Evolutionary conservation across 768 basidiomycete genomes (phyloP), one percentile per base, ranked within the genome.

Genomic region (Calocera cornea): DNA sequence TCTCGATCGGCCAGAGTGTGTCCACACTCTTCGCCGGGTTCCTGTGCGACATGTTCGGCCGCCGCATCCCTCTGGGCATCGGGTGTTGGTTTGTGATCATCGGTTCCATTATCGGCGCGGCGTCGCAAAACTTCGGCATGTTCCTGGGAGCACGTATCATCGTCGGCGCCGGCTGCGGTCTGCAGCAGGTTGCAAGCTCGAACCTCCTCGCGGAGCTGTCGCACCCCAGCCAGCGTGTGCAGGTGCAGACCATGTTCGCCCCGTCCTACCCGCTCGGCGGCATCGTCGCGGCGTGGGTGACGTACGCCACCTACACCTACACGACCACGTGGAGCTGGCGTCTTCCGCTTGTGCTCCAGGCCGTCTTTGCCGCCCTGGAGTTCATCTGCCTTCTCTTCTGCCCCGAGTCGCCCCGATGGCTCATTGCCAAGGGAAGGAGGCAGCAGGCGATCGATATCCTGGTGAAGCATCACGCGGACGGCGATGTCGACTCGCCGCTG

Each of bases 201-300:
- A 54, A 54, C 24, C 76, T 88, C 27, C 79, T 88, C 49, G 83
- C 85, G 33, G 87, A 87, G 73, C 77, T 88, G 12, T 80, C 86
- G 2, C 87, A 89, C 75, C 87, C 87, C 31, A 87, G 87, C 3
- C 87, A 88, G 34, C 65, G 70, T 44, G 70, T 34, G 10, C 69
- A 60, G 34, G 49, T 70, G 8, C 22, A 63, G 38, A 29, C 38
- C 38, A 68, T 54, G 40, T 89, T 86, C 75, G 90, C 90, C 75
- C 80, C 86, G 0, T 82, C 81, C 60, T 90, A 88, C 88, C 90
- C 89, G 74, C 72, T 87, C 36, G 89, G 89, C 8, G 86, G 86
- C 69, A 85, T 88, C 67, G 75, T 85, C 40, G 83, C 72, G 11
- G 73, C 72, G 27, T 84, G 83, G 83, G 72, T 77, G 14, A 81